Evolutionary conservation across 2,329 filamentous ascomycete species (phyloP), one percentile per base, ranked within the genome.

Genomic region (Colletotrichum sp.): DNA sequence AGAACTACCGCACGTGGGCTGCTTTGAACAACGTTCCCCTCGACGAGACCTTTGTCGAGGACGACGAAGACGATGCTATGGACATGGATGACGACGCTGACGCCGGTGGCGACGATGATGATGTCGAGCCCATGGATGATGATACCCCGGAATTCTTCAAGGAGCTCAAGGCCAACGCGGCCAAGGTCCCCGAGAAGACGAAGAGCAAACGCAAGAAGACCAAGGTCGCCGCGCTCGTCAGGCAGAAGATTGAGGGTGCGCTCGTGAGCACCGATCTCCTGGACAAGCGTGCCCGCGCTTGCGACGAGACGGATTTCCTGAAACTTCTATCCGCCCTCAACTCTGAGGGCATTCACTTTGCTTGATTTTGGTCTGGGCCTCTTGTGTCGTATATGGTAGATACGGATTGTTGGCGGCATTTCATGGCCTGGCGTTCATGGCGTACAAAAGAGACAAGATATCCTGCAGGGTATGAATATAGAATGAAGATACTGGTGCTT

Each of bases 241-340:
- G 93, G 78, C 91, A 94, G 80, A 99, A 99, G 87, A 94, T 99
- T 60, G 90, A 94, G 80, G 95, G 93, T 82, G 95, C 98, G 24
- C 88, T 99, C 24, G 94, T 96, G 82, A 92, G 94, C 78, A 98
- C 96, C 0, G 91, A 92, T 64, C 88, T 99, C 70, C 93, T 93
- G 5, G 95, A 98, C 76, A 95, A 94, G 87, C 90, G 96, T 78
- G 92, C 96, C 13, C 91, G 95, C 77, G 93, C 97, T 88, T 98
- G 96, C 81, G 96, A 98, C 81, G 95, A 99, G 86, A 96, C 94
- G 69, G 96, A 98, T 81, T 99, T 98, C 82, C 86, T 99, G 83
- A 93, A 93, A 80, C 85, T 98, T 78, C 86, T 98, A 52, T 90
- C 89, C 79, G 94, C 94, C 3, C 98, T 98, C 85, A 98, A 98